Base-by-base conservation (phyloP, 2,329 filamentous ascomycete genomes). In the Exophiala xenobiotica region DNA sequence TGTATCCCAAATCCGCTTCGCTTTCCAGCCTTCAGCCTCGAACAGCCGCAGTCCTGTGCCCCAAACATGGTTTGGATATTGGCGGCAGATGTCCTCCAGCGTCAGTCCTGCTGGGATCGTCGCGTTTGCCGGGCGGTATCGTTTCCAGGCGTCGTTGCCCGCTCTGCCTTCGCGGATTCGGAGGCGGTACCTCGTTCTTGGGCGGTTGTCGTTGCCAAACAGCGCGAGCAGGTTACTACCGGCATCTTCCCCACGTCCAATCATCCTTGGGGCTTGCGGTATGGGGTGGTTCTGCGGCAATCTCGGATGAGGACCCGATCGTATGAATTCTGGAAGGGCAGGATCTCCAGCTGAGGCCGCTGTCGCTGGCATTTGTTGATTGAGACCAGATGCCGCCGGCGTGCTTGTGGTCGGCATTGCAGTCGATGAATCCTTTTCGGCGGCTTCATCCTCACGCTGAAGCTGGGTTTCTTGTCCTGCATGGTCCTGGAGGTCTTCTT, bases 1-100 rank as follows among this genome's bases (percentile, higher is more conserved):
- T 4, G 18, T 11, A 3, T 57, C 12, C 42, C 46, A 62, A 18
- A 62, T 57, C 9, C 39, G 31, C 9, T 45, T 37, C 8, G 46
- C 58, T 5, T 27, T 40, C 56, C 53, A 58, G 14, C 51, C 49
- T 37, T 62, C 60, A 1, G 56, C 43, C 22, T 56, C 40, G 43
- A 57, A 61, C 19, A 62, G 40, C 1, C 60, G 49, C 5, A 62
- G 38, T 40, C 50, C 44, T 8, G 51, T 38, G 6, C 56, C 60
- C 60, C 60, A 62, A 14, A 52, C 51, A 23, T 62, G 60, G 22
- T 57, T 55, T 2, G 60, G 58, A 39, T 53, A 62, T 2, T 12
- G 5, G 1, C 22, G n/a, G 39, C 48, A 51, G 16, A 62, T 46
- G 29, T 59, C 44, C 12, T 37, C 23, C 9, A 62, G 49, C 4